Base-by-base conservation (phyloP, 192 early-diverging fungal species). In the Neocallimastix lanati region DNA sequence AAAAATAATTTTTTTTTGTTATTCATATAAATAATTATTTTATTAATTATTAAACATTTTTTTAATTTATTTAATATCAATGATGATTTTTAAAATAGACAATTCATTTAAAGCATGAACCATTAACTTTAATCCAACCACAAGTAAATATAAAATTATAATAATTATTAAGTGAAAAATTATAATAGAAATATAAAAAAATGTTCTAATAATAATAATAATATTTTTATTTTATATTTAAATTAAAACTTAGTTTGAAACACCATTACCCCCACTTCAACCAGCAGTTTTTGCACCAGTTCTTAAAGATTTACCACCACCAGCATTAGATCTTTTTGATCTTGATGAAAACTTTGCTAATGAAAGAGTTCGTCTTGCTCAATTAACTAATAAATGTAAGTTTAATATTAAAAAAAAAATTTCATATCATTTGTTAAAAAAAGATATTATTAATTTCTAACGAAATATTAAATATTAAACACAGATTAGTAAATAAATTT, bases 221-320 rank as follows among this genome's bases (percentile, higher is more conserved):
- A n/a, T n/a, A n/a, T n/a, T n/a, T n/a, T n/a, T n/a, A n/a, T n/a
- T n/a, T n/a, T n/a, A n/a, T n/a, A n/a, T n/a, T n/a, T n/a, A n/a
- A n/a, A n/a, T n/a, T n/a, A n/a, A n/a, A n/a, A n/a, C n/a, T n/a
- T 80, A 88, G 84, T 91, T 91, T 77, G 90, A 90, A 82, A 91
- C 90, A 13, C 90, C 90, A n/a, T 82, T 90, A 6, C 90, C 89
- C 14, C 88, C 88, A 2, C 83, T 91, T 14, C 82, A 84, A 82
- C 90, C 90, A 25, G 90, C 90, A 37, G 84, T 87, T 27, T 91
- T 91, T 83, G 88, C 88, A 28, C 90, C 90, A 0, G 77, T 80
- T 2, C 86, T 90, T 28, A 81, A 82, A 37, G 88, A 90, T 79
- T 84, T 90, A 9, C 86, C 90, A 11, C 88, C 90, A 67, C 90